Evolutionary conservation across 1,284 basidiomycete species (phyloP), one percentile per base, ranked within the genome.

Genomic region (Moesziomyces parantarcticus): DNA sequence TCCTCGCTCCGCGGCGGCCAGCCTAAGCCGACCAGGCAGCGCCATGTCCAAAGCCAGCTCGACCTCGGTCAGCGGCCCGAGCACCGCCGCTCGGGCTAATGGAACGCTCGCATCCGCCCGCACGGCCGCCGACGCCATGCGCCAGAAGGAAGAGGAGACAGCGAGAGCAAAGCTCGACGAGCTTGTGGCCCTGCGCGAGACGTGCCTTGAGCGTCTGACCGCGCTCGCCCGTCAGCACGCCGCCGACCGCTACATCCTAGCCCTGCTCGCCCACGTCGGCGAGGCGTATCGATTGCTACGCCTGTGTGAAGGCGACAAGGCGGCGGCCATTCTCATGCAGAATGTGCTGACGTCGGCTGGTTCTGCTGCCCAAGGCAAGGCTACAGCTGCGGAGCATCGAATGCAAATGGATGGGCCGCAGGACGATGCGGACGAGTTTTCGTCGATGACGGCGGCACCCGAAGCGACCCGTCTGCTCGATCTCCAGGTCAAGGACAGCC

Each of bases 281-380:
- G 77, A 79, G 41, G 77, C 76, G 10, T 81, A 81, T 57, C 64
- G 77, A 0, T 57, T 69, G 40, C 48, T 79, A 53, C 68, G 79
- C 8, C 46, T 69, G 22, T 79, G 68, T 52, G 58, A 71, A 23
- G 79, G 76, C 4, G 53, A 44, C 1, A 60, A 61, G 44, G 76
- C 77, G 20, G 68, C 75, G 13, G 55, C 47, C 18, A 60, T 67
- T 29, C 61, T 78, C 26, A 44, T 41, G 40, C 45, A 25, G 5
- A 32, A 59, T 9, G 29, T 70, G 6, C 39, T 66, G 5, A 34
- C 14, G 4, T 22, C 44, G 16, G 21, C 13, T 5, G 18, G 26
- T 26, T 3, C 20, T 11, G 36, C 3, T 9, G 3, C 9, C 10
- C 25, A 45, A 7, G 29, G 13, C 21, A 36, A 43, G 26, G 13